Percentiles rank a stretch among this genome's conserved stretches.
Evolutionary conservation across 2,329 filamentous ascomycete species (phyloP).

Genomic region (Macrophomina pseudophaseolina): DNA sequence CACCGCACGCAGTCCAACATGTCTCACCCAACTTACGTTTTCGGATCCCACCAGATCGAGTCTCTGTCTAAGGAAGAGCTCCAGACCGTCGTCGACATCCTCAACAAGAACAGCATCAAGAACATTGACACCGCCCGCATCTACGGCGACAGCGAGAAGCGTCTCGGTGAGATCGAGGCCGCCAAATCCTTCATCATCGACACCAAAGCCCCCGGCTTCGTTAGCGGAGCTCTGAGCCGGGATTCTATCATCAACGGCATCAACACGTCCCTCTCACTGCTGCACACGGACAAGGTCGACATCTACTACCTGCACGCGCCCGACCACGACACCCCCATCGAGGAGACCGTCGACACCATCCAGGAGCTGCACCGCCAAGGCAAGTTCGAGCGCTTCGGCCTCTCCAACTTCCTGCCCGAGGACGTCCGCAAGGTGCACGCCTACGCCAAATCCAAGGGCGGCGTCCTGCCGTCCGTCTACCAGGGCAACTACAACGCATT

Average conservation of each 20-base stretch:
- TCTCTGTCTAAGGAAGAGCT: background rate
- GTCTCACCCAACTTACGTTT: conserved; percentile 6
- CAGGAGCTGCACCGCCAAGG: conserved; percentile 54
- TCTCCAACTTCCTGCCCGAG: conserved; percentile 54
- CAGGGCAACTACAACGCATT: conserved; percentile 56
- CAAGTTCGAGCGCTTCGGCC: conserved; percentile 51
- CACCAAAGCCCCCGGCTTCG: conserved; percentile 50
- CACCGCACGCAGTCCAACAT: background rate
- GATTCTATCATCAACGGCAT: conserved; percentile 31
- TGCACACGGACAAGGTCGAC: conserved; percentile 50
- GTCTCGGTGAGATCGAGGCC: conserved; percentile 48
- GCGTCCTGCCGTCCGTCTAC: conserved; percentile 52
- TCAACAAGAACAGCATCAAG: conserved; percentile 41
- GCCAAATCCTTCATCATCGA: conserved; percentile 50
- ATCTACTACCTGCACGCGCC: conserved; percentile 59
- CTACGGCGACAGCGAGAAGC: conserved; percentile 47
- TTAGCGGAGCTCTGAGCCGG: conserved; percentile 26
- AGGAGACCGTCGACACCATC: conserved; percentile 53
- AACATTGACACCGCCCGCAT: conserved; percentile 47
- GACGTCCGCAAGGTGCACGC: conserved; percentile 56
- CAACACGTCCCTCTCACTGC: conserved; percentile 45
- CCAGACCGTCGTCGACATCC: background rate
- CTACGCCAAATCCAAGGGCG: conserved; percentile 49
- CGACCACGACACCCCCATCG: conserved; percentile 52
- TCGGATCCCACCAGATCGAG: background rate